Evolutionary conservation across 169 alveolate species (phyloP), one percentile per base, ranked within the genome.

Genomic region (Eimeria zaria): DNA sequence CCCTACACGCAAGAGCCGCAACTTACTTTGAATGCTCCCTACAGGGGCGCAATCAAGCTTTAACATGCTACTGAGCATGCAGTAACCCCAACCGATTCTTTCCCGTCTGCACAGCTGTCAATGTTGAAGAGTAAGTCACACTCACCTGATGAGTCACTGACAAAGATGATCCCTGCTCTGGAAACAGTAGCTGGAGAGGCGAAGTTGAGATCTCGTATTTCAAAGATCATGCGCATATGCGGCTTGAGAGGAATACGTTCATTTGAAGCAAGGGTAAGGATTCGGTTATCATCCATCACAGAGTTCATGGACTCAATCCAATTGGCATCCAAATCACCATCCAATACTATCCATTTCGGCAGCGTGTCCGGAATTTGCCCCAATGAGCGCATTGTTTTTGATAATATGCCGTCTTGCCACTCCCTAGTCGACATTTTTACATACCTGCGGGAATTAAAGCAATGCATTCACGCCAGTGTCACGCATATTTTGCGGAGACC

Each of bases 151-250:
- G 89, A 97, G 92, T 98, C 99, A 74, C 99, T 98, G 89, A 98
- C 98, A 96, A 98, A 99, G 60, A 99, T 98, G 96, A 99, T 98
- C 97, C 99, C 99, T 33, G 99, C 99, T 91, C 99, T 97, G 53
- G 99, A 98, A 58, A 99, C 99, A 27, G 99, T 99, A 80, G 99
- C 99, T n/a, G 99, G 99, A 30, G 99, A 98, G 67, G 99, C 99
- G 97, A 98, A 99, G 97, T 98, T 98, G 96, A 99, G 98, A 97
- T 99, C 99, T 89, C 99, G 98, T 95, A 99, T 99, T 97, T 99
- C 99, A 97, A 99, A 99, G 96, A 99, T 97, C 98, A 98, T 97
- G 97, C 99, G 99, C 99, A 99, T 99, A 97, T 99, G 99, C 71
- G 98, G 98, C 96, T 99, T 90, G 93, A 99, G 97, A 33, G 99